Base-by-base conservation (phyloP, 352 stramenopile species). In the Phytophthora pinifolia region DNA sequence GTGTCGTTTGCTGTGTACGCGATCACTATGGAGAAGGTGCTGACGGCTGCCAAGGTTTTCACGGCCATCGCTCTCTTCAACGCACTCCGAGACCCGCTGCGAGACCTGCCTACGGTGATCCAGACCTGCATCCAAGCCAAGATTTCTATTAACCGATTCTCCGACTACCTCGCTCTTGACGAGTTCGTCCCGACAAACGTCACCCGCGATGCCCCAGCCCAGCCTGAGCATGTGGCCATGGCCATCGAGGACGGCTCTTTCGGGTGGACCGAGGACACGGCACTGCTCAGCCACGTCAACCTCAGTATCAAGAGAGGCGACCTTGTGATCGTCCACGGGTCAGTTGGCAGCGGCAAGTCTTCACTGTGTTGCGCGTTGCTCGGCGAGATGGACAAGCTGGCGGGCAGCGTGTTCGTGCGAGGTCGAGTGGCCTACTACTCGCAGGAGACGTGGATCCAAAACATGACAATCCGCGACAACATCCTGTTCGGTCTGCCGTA, bases 371-470 rank as follows among this genome's bases (percentile, higher is more conserved):
- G 69, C 3, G 69, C 72, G 2, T 39, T 90, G 3, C 60, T 90
- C 1, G 75, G 80, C 2, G 79, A 99, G 54, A 98, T 99, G 77
- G 72, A 88, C 51, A 84, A 80, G 13, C 9, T 62, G 0, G 10
- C 9, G 0, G 75, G 79, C 0, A 43, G 43, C 0, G 75, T 88
- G 0, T 66, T 74, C 29, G 74, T 88, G 6, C 44, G 65, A n/a
- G 75, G 71, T 0, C 37, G 25, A 3, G 61, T 82, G 2, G 74
- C 72, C 46, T 96, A 92, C 66, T 92, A 82, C 42, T 74, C 86
- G 20, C 89, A 97, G 65, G 72, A 88, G 31, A 68, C 89, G 30
- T 98, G 96, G 74, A 98, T 99, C 52, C 82, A 98, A 63, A 98
- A 98, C 76, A 92, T 88, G 53, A 96, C 89, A 9, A 67, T 99